Conservation (phyloP, 805 yeast genomes). For the Kuraishia hungarica region DNA sequence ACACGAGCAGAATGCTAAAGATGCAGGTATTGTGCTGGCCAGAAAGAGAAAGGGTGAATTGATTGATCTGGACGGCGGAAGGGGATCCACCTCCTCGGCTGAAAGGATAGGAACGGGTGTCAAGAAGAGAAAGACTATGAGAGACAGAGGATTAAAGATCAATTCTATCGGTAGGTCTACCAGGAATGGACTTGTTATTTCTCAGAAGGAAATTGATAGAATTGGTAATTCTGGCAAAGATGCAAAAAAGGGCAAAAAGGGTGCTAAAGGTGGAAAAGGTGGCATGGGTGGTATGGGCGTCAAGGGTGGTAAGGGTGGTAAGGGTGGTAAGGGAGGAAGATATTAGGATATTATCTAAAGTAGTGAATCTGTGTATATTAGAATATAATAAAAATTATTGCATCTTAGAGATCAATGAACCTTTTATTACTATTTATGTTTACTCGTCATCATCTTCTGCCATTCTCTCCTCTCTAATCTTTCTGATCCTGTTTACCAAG, state of each 20-base stretch:
- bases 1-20: conserved; percentile 71
- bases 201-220: conserved; percentile 56
- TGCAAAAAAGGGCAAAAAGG: conserved; percentile 7
- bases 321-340: conserved; percentile 2
- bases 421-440: no score
- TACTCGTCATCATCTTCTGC: conserved; percentile 7
- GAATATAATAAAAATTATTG: neutral
- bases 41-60: conserved; percentile 60
- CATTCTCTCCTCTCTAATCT: conserved; percentile 43
- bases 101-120: conserved; percentile 42
- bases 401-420: no score
- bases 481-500: conserved; percentile 46
- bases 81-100: conserved; percentile 41
- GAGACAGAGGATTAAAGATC: conserved; percentile 78
- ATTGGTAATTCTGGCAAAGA: conserved; percentile 19
- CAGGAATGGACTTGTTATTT: conserved; percentile 66
- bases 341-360: neutral
- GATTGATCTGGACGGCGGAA: conserved; percentile 45
- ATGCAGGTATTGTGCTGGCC: conserved; percentile 86
- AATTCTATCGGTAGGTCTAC: conserved; percentile 71
- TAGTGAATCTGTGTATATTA: neutral
- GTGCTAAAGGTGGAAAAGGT: conserved; percentile 4
- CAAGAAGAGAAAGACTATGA: conserved; percentile 26
- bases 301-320: conserved; percentile 7
- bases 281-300: no score